Percentiles rank a stretch among this genome's conserved stretches.
Conservation (phyloP, 2,329 filamentous ascomycete species). For the Epichloe amarillans region DNA sequence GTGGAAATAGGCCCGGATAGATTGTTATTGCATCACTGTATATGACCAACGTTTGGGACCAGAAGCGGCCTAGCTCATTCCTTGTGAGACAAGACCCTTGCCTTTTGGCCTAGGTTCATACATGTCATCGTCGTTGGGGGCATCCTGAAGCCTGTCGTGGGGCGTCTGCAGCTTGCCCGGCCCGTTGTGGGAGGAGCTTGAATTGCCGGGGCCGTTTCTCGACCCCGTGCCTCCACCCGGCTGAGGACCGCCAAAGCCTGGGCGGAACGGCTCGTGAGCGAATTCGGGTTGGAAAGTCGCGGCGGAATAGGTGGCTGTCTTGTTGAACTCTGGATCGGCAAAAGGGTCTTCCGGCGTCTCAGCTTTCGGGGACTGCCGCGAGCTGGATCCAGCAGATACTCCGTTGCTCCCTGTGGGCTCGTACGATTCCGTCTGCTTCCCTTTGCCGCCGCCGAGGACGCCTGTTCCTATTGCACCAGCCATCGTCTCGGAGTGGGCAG, state of each 20-base stretch:
- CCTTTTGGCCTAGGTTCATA: constrained; percentile 26
- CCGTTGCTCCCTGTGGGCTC: constrained; percentile 10
- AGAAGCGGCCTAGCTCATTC: constrained; percentile 11
- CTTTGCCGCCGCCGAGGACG: constrained; percentile 14
- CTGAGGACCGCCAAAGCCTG: constrained; percentile 17
- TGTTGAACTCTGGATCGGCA: constrained; percentile 12
- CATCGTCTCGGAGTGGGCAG: neutral
- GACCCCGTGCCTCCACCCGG: neutral
- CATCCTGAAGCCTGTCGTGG: constrained; percentile 11
- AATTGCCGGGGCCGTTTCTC: constrained; percentile 5
- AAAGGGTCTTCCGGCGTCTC: constrained; percentile 23
- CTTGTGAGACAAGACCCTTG: constrained; percentile 23
- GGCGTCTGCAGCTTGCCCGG: constrained; percentile 9
- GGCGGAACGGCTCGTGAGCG: constrained; percentile 25
- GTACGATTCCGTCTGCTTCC: constrained; percentile 20
- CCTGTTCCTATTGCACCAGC: neutral
- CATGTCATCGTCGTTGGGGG: constrained; percentile 24
- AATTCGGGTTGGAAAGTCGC: constrained; percentile 13
- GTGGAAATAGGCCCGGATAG: neutral
- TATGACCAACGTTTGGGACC: neutral
- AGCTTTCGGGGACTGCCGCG: constrained; percentile 11
- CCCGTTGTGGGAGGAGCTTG: constrained; percentile 8
- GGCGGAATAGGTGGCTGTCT: constrained; percentile 7
- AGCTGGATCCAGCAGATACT: constrained; percentile 11
- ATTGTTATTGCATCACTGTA: neutral